phyloP scores from a whole-genome alignment of 495 filamentous ascomycete genomes.

The Ascodesmis nigricans region DNA sequence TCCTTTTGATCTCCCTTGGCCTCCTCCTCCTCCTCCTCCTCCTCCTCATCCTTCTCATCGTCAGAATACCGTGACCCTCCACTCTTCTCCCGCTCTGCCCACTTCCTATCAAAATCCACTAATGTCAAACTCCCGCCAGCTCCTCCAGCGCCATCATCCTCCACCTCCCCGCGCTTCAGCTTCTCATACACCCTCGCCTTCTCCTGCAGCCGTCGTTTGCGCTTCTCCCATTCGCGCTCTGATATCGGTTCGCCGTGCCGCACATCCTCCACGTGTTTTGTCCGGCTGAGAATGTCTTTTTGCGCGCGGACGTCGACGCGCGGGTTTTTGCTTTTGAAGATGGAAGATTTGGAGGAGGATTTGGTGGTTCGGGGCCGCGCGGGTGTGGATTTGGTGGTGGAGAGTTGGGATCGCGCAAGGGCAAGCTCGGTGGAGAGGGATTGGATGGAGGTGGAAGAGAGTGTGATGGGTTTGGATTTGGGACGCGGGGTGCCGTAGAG shows the following conservation, averaged over 20 bases:
- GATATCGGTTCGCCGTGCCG: no score
- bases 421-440: constrained; percentile 59
- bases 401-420: constrained; percentile 39
- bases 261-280: no score
- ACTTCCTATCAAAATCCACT: constrained; percentile 89
- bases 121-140: no score
- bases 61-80: constrained; percentile 5
- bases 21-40: constrained; percentile 18
- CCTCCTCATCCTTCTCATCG: constrained; percentile 21
- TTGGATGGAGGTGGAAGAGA: constrained; percentile 41
- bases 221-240: no score
- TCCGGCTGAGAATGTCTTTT: no score
- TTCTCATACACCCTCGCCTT: constrained; percentile 67
- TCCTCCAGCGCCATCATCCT: constrained; percentile 25
- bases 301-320: no score
- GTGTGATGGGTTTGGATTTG: constrained; percentile 36
- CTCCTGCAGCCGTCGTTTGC: constrained; percentile 35
- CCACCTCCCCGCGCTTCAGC: constrained; percentile 44
- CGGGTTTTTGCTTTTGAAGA: constrained; percentile 38
- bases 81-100: constrained; percentile 40
- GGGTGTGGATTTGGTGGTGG: constrained; percentile 23
- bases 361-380: constrained; percentile 44
- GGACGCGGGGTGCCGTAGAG: constrained; percentile 58
- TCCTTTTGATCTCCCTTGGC: constrained; percentile 28
- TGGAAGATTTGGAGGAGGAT: constrained; percentile 48